Evolutionary conservation across 176 grass and related monocot species (phyloP).

Genomic region (Saccharum officinarum): DNA sequence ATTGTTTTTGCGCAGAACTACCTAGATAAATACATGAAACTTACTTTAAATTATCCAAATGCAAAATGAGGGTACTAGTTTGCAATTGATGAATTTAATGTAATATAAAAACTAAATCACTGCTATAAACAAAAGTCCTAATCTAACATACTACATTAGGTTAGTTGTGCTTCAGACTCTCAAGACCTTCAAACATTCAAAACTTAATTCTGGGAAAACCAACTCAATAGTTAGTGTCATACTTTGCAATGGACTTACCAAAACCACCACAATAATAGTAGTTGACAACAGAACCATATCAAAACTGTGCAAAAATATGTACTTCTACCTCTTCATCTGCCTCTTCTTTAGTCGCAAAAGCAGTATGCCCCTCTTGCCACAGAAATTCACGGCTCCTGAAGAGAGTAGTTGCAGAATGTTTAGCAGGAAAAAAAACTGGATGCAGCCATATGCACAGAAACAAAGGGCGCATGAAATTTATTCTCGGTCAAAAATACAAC

Average conservation of each 20-base stretch:
- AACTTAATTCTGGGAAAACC: slow-evolving; percentile 2
- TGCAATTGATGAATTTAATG: background rate
- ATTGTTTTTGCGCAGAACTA: slow-evolving; percentile 1
- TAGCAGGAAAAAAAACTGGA: background rate
- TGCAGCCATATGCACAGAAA: background rate
- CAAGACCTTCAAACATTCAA: background rate
- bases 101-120: background rate
- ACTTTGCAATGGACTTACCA: background rate
- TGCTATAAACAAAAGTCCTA: background rate
- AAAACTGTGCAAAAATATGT: background rate
- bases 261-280: background rate
- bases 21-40: background rate
- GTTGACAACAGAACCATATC: background rate
- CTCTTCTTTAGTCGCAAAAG: slow-evolving; percentile 92
- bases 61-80: background rate
- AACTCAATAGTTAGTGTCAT: background rate
- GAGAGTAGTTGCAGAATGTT: background rate
- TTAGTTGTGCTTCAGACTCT: background rate
- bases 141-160: background rate
- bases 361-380: slow-evolving; percentile 98
- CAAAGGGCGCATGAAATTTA: background rate
- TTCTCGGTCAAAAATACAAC: background rate
- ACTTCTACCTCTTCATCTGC: slow-evolving; percentile 80
- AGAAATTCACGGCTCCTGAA: slow-evolving; percentile 96
- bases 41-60: background rate